phyloP scores from a whole-genome alignment of 1,139 yeast species.

The Geotrichum aggregatum region DNA sequence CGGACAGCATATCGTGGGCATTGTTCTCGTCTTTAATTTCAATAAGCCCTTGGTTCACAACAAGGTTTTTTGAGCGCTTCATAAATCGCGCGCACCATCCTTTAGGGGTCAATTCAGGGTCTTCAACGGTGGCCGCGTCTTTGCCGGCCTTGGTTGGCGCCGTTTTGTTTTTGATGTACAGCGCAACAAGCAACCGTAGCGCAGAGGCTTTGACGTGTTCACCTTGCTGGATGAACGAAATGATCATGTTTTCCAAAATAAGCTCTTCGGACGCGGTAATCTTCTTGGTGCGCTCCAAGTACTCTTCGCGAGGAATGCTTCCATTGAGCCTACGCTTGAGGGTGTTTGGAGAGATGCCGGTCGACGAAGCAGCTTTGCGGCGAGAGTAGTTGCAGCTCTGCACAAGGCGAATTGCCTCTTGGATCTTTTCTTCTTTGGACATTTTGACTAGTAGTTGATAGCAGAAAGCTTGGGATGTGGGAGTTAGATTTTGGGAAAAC shows the following conservation, averaged over 20 bases:
- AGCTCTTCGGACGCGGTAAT: slow-evolving; percentile 22
- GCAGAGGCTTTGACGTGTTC: slow-evolving; percentile 21
- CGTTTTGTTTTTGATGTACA: slow-evolving; percentile 21
- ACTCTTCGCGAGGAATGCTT: slow-evolving; percentile 22
- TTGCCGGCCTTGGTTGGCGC: slow-evolving; percentile 13
- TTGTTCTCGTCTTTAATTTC: slow-evolving; percentile 10
- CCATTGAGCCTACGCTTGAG: slow-evolving; percentile 23
- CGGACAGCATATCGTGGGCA: background rate
- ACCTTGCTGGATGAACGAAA: slow-evolving; percentile 20
- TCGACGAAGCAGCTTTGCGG: slow-evolving; percentile 21
- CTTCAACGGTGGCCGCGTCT: background rate
- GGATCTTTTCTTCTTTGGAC: slow-evolving; percentile 20
- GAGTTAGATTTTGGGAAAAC: background rate
- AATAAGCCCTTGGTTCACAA: slow-evolving; percentile 15
- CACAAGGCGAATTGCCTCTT: slow-evolving; percentile 22
- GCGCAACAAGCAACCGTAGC: slow-evolving; percentile 19
- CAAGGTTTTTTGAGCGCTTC: slow-evolving; percentile 19
- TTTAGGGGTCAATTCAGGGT: slow-evolving; percentile 19
- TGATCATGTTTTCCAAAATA: slow-evolving; percentile 20
- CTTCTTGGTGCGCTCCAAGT: slow-evolving; percentile 21
- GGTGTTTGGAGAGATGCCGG: slow-evolving; percentile 22
- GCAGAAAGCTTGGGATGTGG: background rate
- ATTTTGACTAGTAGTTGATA: background rate
- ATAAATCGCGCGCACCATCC: slow-evolving; percentile 23
- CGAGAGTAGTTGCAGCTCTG: slow-evolving; percentile 20